Evolutionary conservation across 2,329 filamentous ascomycete species (phyloP), one percentile per base, ranked within the genome.

Genomic region (Fusarium staphyleae): DNA sequence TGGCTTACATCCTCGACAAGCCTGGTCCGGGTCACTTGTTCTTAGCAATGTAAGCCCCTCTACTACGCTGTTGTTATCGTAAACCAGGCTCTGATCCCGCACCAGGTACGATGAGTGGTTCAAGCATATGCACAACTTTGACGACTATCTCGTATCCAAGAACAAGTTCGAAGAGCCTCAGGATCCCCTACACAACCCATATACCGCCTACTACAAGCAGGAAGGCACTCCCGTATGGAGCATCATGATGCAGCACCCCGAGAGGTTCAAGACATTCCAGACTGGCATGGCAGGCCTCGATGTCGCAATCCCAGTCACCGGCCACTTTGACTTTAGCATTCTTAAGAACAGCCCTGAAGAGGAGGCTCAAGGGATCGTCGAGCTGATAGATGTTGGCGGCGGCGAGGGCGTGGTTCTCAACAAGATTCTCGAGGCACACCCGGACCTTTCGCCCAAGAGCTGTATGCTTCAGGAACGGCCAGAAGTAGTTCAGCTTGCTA

Each of bases 31-130:
- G 68, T 0, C 65, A 72, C 28, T 43, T 73, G 8, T 72, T 72
- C 50, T 49, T 69, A 3, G 62, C 65, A 47, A 70, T 70, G 66
- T 68, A 47, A 22, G 55, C n/a, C 32, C 11, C 5, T 5, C 6
- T 15, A 3, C 7, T 28, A n/a, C 11, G 7, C 39, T 15, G 15
- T n/a, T 28, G n/a, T 9, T 16, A 6, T n/a, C 2, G 11, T 13
- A 13, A 10, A 6, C 28, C 11, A 9, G 19, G 19, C 6, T 22
- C 19, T 29, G 4, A 10, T 29, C 11, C 28, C 28, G 4, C 28
- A 29, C 2, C 34, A 70, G 67, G 68, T 70, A 72, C 32, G 69
- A 73, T 39, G 66, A 70, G 30, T 73, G 68, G 68, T 65, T 71
- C 49, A 71, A 67, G 40, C 66, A 69, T 40, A 70, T 70, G 66